These are phyloP conservation scores for Nelumbo lutea DNA, from an alignment of 164 flowering plant genomes.

Conservation along the genomic window DNA sequence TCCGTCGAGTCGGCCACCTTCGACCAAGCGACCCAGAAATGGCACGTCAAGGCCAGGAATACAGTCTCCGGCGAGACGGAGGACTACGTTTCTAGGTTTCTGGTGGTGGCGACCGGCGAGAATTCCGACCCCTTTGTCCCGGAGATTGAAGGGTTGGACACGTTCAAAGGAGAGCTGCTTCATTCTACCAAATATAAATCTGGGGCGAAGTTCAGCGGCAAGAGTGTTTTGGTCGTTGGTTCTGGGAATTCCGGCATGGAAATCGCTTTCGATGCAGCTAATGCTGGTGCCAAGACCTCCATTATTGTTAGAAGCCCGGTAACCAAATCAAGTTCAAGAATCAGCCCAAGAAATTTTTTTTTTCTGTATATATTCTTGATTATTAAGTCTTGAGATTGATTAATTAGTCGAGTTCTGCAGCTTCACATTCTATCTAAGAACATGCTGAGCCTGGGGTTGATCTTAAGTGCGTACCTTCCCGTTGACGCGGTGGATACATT, in stretches of 20 bases:
- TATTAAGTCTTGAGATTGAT: too few species aligned
- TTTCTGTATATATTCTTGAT: too few species aligned
- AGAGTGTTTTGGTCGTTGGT: slow-evolving; percentile 59
- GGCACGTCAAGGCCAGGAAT: slow-evolving; percentile 35
- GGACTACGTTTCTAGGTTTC: slow-evolving; percentile 26
- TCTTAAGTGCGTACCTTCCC: slow-evolving; percentile 25
- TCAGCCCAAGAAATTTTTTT: too few species aligned
- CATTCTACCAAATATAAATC: slow-evolving; percentile 40
- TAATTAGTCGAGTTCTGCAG: slow-evolving; percentile 12
- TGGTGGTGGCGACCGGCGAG: slow-evolving; percentile 47
- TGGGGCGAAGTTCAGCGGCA: slow-evolving; percentile 27
- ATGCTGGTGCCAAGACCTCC: slow-evolving; percentile 39
- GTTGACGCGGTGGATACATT: slow-evolving; percentile 23
- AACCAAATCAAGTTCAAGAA: neutral
- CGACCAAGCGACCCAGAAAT: slow-evolving; percentile 23
- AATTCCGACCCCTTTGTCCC: slow-evolving; percentile 31
- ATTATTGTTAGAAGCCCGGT: slow-evolving; percentile 56
- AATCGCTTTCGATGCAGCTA: slow-evolving; percentile 44
- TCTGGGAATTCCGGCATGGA: slow-evolving; percentile 80
- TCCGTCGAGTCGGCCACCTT: slow-evolving; percentile 35
- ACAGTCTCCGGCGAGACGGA: slow-evolving; percentile 8
- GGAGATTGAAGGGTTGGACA: slow-evolving; percentile 23
- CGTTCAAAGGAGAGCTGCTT: slow-evolving; percentile 28
- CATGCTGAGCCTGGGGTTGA: slow-evolving; percentile 20
- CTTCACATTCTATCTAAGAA: slow-evolving; percentile 30